A percentile compares a stretch with the other conserved stretches of the same genome.
Evolutionary conservation across 345 rosid species (phyloP).

Genomic region (Arabis hirsuta): DNA sequence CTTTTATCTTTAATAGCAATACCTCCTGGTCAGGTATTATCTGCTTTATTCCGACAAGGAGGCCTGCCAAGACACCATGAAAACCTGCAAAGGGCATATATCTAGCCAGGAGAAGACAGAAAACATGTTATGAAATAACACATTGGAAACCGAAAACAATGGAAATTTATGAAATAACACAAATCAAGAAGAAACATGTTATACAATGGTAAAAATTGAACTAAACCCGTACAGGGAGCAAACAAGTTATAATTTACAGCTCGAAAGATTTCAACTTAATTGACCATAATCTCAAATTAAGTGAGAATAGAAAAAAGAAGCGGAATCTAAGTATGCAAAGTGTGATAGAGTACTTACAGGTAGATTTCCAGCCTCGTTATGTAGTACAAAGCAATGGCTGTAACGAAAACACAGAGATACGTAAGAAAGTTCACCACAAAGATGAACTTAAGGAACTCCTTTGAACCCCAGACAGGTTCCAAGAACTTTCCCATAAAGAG

Average conservation of each 20-base stretch:
- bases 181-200: not conserved
- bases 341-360: slow-evolving; percentile 64
- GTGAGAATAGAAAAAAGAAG: slow-evolving; percentile 1
- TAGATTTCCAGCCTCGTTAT: slow-evolving; percentile 70
- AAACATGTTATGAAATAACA: not conserved
- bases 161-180: not conserved
- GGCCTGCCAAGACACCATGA: slow-evolving; percentile 83
- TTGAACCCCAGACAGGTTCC: slow-evolving; percentile 97
- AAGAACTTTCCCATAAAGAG: slow-evolving; percentile 92
- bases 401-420: slow-evolving; percentile 77
- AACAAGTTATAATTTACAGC: not conserved
- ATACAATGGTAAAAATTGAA: slow-evolving; percentile 3
- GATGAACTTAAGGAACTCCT: slow-evolving; percentile 94
- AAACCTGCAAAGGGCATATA: slow-evolving; percentile 97
- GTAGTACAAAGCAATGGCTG: slow-evolving; percentile 91
- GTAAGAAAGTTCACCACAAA: slow-evolving; percentile 81
- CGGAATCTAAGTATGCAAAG: slow-evolving; percentile 23
- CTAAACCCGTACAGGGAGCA: not conserved
- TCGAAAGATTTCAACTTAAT: not conserved
- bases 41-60: slow-evolving; percentile 96
- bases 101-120: slow-evolving; percentile 51
- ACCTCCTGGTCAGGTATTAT: slow-evolving; percentile 95
- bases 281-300: not conserved
- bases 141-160: not conserved
- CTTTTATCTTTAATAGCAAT: slow-evolving; percentile 70